Evolutionary conservation across 2,329 filamentous ascomycete species (phyloP).

Genomic region (Incumbomyces delicatus): DNA sequence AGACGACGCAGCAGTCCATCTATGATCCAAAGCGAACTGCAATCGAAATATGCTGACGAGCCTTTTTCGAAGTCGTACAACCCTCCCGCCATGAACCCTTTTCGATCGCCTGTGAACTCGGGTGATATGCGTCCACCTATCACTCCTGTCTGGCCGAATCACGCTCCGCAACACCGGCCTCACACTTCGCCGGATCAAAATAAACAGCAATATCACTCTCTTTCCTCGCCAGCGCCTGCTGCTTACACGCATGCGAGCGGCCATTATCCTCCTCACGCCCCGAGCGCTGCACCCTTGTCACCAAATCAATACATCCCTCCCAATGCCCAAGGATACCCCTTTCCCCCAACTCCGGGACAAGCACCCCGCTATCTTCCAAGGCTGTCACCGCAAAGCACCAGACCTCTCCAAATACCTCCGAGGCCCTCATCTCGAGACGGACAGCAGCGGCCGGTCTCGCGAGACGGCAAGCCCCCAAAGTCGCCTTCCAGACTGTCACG

Average conservation of each 20-base stretch:
- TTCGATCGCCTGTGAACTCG: not conserved
- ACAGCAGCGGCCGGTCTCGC: conserved; percentile 14
- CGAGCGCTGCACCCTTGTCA: conserved; percentile 5
- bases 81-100: not conserved
- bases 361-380: conserved; percentile 3
- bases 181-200: conserved; percentile 17
- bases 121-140: not conserved
- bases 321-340: not conserved
- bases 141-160: not conserved
- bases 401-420: conserved; percentile 1
- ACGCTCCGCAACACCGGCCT: conserved; percentile 5
- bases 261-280: conserved; percentile 4
- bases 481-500: conserved; percentile 18
- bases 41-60: conserved; percentile 5
- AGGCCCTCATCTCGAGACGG: conserved; percentile 18
- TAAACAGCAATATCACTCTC: conserved; percentile 12
- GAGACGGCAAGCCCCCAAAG: conserved; percentile 17
- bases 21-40: conserved; percentile 7
- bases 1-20: conserved; percentile 4
- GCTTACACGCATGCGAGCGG: conserved; percentile 12
- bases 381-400: not conserved
- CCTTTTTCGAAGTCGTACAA: conserved; percentile 5
- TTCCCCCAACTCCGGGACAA: not conserved
- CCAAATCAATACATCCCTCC: conserved; percentile 11
- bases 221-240: conserved; percentile 17